Conservation (phyloP, 345 rosid species). For the Camelina laxa region DNA sequence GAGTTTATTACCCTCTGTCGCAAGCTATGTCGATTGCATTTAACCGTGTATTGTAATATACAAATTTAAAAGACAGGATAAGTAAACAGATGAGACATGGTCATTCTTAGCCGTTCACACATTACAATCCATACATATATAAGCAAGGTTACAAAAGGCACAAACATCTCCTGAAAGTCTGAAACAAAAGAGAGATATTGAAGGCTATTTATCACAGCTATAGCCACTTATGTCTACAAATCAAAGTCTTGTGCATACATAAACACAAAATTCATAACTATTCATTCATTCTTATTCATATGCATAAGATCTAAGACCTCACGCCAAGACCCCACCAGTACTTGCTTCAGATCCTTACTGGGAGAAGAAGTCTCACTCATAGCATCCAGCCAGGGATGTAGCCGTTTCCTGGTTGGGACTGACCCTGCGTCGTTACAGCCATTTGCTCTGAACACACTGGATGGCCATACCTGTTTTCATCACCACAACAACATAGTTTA, state of each 20-base stretch:
- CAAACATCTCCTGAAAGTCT: slow-evolving; percentile 16
- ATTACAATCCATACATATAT: slow-evolving; percentile 22
- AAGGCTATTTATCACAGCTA: slow-evolving; percentile 10
- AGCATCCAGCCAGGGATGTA: slow-evolving; percentile 99
- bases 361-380: slow-evolving; percentile 41
- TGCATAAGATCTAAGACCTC: slow-evolving; percentile 14
- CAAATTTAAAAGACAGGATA: background rate
- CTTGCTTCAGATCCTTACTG: slow-evolving; percentile 19
- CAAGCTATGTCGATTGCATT: background rate
- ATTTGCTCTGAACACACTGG: slow-evolving; percentile 76
- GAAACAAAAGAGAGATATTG: background rate
- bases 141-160: slow-evolving; percentile 30
- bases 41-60: background rate
- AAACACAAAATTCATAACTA: slow-evolving; percentile 13
- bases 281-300: slow-evolving; percentile 18
- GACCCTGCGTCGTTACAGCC: slow-evolving; percentile 53
- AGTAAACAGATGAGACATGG: slow-evolving; percentile 4
- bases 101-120: slow-evolving; percentile 8
- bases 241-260: slow-evolving; percentile 33
- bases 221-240: slow-evolving; percentile 38
- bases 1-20: background rate
- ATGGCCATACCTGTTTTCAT: slow-evolving; percentile 58
- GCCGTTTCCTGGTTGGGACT: slow-evolving; percentile 67
- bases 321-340: slow-evolving; percentile 22
- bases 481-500: slow-evolving; percentile 22